These are phyloP conservation scores for Keithomyces neogunnii DNA, from an alignment of 2,329 filamentous ascomycete genomes.

Conservation along the genomic window DNA sequence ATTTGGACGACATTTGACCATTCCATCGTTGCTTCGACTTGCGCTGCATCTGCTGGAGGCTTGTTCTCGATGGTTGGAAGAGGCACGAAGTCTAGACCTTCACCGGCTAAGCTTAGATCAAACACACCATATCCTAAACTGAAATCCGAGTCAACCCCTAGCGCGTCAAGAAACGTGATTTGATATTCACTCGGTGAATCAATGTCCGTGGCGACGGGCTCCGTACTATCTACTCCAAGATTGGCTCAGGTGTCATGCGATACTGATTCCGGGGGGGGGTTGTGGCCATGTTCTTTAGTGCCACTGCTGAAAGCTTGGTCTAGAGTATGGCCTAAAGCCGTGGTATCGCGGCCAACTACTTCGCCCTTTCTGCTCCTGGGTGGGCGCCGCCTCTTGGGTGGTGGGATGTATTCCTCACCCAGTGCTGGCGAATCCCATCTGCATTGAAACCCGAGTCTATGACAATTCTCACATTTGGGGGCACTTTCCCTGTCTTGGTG, in stretches of 20 bases:
- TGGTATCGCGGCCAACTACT: no score
- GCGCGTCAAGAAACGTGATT: not conserved
- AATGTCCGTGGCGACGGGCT: no score
- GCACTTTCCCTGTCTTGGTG: not conserved
- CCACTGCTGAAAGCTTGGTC: no score
- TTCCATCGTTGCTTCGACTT: not conserved
- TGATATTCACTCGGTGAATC: no score
- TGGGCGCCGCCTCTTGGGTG: slow-evolving; percentile 8
- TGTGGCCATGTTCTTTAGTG: no score
- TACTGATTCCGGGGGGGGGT: no score
- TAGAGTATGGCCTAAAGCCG: no score
- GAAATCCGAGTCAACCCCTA: slow-evolving; percentile 2
- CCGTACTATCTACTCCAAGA: no score
- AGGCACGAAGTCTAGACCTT: slow-evolving; percentile 11
- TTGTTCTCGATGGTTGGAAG: slow-evolving; percentile 4
- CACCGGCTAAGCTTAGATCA: slow-evolving; percentile 7
- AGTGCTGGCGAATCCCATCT: slow-evolving; percentile 7
- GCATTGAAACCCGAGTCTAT: slow-evolving; percentile 11
- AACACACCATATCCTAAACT: slow-evolving; percentile 1
- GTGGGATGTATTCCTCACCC: slow-evolving; percentile 9
- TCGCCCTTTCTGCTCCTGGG: not conserved
- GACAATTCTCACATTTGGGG: slow-evolving; percentile 8
- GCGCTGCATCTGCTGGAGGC: not conserved
- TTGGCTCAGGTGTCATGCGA: no score
- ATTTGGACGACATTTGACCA: not conserved